Conservation (phyloP, 1,284 basidiomycete species). For the Pseudozyma tsukubaensis region DNA sequence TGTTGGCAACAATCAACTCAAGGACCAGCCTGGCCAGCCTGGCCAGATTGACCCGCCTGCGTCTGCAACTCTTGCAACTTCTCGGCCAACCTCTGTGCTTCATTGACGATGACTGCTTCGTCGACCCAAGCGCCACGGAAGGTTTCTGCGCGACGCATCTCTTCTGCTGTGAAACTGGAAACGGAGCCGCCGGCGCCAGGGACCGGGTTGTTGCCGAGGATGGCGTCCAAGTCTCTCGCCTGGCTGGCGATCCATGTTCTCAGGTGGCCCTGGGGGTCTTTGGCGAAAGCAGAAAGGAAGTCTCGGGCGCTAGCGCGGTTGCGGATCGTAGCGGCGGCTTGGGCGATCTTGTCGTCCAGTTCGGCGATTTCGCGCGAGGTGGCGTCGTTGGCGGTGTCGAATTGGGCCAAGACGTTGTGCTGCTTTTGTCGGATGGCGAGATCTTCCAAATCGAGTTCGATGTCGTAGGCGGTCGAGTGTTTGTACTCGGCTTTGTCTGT, state of each 20-base stretch:
- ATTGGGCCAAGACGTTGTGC: constrained; percentile 78
- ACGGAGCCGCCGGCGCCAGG: constrained; percentile 77
- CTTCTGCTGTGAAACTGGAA: constrained; percentile 76
- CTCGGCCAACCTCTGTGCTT: constrained; percentile 61
- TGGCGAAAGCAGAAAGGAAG: constrained; percentile 85
- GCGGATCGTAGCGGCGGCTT: constrained; percentile 74
- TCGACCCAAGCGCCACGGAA: constrained; percentile 86
- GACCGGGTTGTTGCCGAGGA: constrained; percentile 75
- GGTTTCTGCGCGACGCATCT: constrained; percentile 86
- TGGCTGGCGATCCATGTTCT: constrained; percentile 91
- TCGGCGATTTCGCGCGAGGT: constrained; percentile 76
- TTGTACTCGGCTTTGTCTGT: constrained; percentile 67
- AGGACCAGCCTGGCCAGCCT: constrained; percentile 17
- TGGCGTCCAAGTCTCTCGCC: constrained; percentile 85
- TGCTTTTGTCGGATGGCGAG: constrained; percentile 79
- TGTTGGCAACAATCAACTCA: background rate
- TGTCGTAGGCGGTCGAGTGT: constrained; percentile 78
- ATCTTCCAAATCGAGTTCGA: constrained; percentile 91
- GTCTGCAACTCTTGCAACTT: constrained; percentile 58
- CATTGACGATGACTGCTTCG: constrained; percentile 66
- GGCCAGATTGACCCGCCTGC: constrained; percentile 23
- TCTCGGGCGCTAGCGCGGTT: constrained; percentile 86
- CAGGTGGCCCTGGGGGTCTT: constrained; percentile 83
- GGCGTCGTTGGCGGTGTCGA: constrained; percentile 76
- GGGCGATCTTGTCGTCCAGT: constrained; percentile 80